Evolutionary conservation across 306 rosid genomes (phyloP).

Genomic region (Medicago truncatula): MtrunA17r5.0-ANR NC_053048.1:35658501-35659000

Average conservation of each 20-base stretch:
- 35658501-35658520: too few relatives aligned
- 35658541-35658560: too few relatives aligned
- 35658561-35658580: too few relatives aligned
- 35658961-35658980: constrained; percentile 14
- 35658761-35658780: neutral
- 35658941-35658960: neutral
- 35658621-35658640: too few relatives aligned
- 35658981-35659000: neutral
- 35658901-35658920: neutral
- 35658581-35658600: too few relatives aligned
- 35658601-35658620: too few relatives aligned
- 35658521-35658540: too few relatives aligned
- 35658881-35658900: constrained; percentile 7
- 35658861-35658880: neutral
- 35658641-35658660: too few relatives aligned
- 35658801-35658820: neutral
- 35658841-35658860: neutral
- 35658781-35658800: too few relatives aligned
- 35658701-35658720: too few relatives aligned
- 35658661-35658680: too few relatives aligned
- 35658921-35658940: neutral
- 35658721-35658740: neutral
- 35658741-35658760: neutral
- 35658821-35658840: neutral
- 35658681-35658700: too few relatives aligned